phyloP scores from a whole-genome alignment of 1,284 basidiomycete genomes.

The Schizophyllum amplum region DNA sequence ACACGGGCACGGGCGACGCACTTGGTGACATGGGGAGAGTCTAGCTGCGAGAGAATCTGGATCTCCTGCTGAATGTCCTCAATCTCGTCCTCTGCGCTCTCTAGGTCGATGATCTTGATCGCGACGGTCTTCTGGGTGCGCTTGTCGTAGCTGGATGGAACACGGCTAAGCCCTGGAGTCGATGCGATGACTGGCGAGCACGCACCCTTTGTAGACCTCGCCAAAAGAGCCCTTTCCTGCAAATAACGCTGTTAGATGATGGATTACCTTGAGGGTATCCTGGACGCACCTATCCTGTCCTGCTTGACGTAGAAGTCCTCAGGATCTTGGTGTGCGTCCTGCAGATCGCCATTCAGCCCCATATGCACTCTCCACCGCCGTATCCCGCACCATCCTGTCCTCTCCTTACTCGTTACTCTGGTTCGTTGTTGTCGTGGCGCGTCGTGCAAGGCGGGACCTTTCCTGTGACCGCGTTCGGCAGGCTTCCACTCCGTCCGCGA shows the following conservation, averaged over 20 bases:
- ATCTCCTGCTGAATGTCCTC: constrained; percentile 99
- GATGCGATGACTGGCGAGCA: constrained; percentile 12
- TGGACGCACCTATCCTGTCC: constrained; percentile 80
- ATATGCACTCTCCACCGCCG: not conserved
- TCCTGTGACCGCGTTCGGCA: not conserved
- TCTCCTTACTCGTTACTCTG: not conserved
- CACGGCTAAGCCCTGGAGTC: constrained; percentile 10
- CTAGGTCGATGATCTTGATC: constrained; percentile 98
- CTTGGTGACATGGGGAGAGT: constrained; percentile 95
- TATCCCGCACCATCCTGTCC: constrained; percentile 8
- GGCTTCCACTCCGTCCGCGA: not conserved
- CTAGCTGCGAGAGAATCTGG: constrained; percentile 95
- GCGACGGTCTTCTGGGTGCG: constrained; percentile 89
- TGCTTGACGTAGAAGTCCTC: constrained; percentile 95
- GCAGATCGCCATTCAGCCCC: not conserved
- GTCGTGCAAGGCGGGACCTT: not conserved
- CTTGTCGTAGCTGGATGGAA: constrained; percentile 70
- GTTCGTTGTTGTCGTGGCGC: not conserved
- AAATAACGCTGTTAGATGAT: constrained; percentile 10
- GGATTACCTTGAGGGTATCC: constrained; percentile 9
- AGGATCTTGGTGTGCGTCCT: constrained; percentile 79
- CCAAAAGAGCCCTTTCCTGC: constrained; percentile 94
- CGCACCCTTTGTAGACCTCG: constrained; percentile 93
- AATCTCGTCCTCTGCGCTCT: constrained; percentile 98
- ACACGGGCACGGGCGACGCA: constrained; percentile 31